phyloP scores from a whole-genome alignment of 768 basidiomycete species.

The Sistotremastrum suecicum region DNA sequence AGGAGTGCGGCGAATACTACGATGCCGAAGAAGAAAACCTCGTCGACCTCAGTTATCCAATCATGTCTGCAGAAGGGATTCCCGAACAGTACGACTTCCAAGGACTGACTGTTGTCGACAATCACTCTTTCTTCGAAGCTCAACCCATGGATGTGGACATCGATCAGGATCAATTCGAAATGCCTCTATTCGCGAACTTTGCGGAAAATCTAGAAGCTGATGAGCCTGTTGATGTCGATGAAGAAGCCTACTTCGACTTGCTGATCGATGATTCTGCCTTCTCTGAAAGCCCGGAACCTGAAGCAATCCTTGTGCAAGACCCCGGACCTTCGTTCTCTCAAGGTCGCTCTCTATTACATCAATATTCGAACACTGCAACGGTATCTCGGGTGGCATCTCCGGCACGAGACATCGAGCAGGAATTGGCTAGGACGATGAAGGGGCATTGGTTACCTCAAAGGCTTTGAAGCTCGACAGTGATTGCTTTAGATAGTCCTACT shows the following conservation, averaged over 20 bases:
- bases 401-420: conserved; percentile 37
- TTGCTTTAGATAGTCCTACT: no score
- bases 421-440: conserved; percentile 41
- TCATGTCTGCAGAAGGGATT: background rate
- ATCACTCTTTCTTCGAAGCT: background rate
- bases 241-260: conserved; percentile 1
- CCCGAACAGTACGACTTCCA: background rate
- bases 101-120: background rate
- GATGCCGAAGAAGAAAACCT: background rate
- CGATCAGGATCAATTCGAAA: background rate
- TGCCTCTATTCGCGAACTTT: conserved; percentile 2
- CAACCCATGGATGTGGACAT: background rate
- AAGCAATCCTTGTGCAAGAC: background rate
- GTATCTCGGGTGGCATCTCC: conserved; percentile 3
- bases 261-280: conserved; percentile 4
- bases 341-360: conserved; percentile 38
- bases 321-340: conserved; percentile 26
- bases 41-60: background rate
- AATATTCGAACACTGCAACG: conserved; percentile 14
- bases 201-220: background rate
- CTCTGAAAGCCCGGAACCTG: background rate
- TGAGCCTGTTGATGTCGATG: background rate
- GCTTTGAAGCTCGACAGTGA: conserved; percentile 19
- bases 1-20: background rate
- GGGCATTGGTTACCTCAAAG: conserved; percentile 57